Conservation (phyloP, 768 basidiomycete species). For the Rickenella mellea region DNA sequence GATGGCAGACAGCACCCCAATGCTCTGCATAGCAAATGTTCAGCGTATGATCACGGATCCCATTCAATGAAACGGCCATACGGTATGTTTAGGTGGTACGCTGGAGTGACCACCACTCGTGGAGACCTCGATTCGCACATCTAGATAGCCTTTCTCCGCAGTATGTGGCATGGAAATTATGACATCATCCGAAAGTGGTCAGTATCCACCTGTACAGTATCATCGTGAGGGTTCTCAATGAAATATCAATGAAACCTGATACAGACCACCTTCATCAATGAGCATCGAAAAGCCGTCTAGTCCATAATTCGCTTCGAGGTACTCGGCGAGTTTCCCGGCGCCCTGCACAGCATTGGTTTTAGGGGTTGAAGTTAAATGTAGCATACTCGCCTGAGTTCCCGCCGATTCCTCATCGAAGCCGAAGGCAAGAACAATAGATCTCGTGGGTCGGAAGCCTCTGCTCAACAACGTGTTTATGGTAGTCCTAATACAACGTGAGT, state of each 20-base stretch:
- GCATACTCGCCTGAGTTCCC: constrained; percentile 10
- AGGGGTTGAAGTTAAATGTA: not conserved
- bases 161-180: constrained; percentile 10
- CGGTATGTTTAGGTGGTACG: constrained; percentile 29
- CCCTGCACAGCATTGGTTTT: constrained; percentile 11
- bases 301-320: constrained; percentile 25
- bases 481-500: constrained; percentile 10
- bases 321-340: constrained; percentile 18
- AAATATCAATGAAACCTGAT: not conserved
- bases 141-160: constrained; percentile 19
- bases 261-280: constrained; percentile 34
- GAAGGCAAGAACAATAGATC: constrained; percentile 19
- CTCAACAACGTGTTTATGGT: constrained; percentile 30
- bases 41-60: not conserved
- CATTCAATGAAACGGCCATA: constrained; percentile 3
- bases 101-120: constrained; percentile 29
- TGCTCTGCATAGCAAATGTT: constrained; percentile 15
- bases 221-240: not conserved
- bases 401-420: constrained; percentile 44
- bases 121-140: constrained; percentile 16
- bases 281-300: constrained; percentile 26
- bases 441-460: constrained; percentile 27
- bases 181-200: constrained; percentile 6
- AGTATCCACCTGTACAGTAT: constrained; percentile 4
- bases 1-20: constrained; percentile 27